Conservation (phyloP, 2,329 filamentous ascomycete genomes). For the Taxawa tesnikishii region DNA sequence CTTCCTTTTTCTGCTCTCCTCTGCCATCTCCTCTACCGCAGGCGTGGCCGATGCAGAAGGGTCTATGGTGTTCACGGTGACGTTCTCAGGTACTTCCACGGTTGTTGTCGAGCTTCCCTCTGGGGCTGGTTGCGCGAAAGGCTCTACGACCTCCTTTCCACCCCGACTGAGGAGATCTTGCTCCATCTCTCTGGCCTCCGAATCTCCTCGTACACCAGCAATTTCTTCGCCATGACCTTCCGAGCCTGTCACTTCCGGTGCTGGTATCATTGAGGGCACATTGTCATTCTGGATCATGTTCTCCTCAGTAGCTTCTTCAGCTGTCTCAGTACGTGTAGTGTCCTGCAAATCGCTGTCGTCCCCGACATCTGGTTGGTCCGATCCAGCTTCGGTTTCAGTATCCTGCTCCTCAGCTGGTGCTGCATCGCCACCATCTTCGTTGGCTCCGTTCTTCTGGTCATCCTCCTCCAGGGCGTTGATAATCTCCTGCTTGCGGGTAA, state of each 20-base stretch:
- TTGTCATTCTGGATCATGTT: too few species aligned
- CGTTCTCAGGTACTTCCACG: too few species aligned
- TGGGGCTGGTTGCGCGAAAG: neutral
- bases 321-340: too few species aligned
- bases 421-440: neutral
- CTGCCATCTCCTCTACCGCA: neutral
- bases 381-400: too few species aligned
- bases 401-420: neutral
- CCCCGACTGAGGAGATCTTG: conserved; percentile 12
- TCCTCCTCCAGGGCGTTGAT: conserved; percentile 30
- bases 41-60: neutral
- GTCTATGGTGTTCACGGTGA: neutral
- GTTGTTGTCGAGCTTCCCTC: neutral
- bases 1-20: conserved; percentile 27
- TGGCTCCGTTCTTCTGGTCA: conserved; percentile 1
- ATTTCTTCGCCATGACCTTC: conserved; percentile 24
- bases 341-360: too few species aligned
- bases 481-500: conserved; percentile 35
- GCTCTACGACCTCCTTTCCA: conserved; percentile 13
- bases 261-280: too few species aligned
- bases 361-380: too few species aligned
- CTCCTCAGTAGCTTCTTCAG: too few species aligned
- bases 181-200: conserved; percentile 25
- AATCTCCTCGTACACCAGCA: conserved; percentile 17
- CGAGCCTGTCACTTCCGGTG: too few species aligned